Evolutionary conservation across 441 rosid genomes (phyloP), one percentile per base, ranked within the genome.

Genomic region (Cnidoscolus chayamansa): DNA sequence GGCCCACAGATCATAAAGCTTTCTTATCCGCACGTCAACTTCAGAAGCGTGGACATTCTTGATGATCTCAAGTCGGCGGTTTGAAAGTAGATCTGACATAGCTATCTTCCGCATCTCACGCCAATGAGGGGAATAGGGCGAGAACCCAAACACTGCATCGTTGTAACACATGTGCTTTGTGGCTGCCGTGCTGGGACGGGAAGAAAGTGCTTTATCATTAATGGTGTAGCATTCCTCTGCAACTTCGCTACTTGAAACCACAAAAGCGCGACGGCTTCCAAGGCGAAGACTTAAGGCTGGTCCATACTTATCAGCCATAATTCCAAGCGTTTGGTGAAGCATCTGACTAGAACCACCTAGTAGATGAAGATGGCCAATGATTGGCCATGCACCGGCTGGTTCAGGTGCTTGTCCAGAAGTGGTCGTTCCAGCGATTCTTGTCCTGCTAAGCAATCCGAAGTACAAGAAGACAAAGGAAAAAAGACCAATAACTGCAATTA

Each of bases 291-390:
- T 55, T 78, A 82, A 84, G 1, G 84, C 82, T 17, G 90, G 82
- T 3, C 90, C 92, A 12, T 79, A 76, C 35, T 69, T 70, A 59
- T 84, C 85, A 0, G 90, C 85, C 84, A 85, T 72, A 5, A 65
- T 61, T 10, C 84, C 83, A 7, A 85, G 80, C 15, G 78, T 76
- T 63, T 78, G 67, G 74, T 82, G 69, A 81, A 54, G 58, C 58
- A 54, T 83, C 62, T 81, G 80, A 25, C 47, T 82, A 0, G 76
- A 73, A 43, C 87, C 84, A 9, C 77, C 77, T 20, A 86, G 66
- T n/a, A 77, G 78, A 72, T 78, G 90, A 51, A 90, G 89, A 66
- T 90, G 91, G 51, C 91, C 91, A 3, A 88, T 73, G 55, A 90
- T 64, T 13, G 91, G 90, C 90, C 88, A 86, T 37, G 89, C 79